Evolutionary conservation across 2,329 filamentous ascomycete species (phyloP).

Genomic region (Paraconiothyrium brasiliense): DNA sequence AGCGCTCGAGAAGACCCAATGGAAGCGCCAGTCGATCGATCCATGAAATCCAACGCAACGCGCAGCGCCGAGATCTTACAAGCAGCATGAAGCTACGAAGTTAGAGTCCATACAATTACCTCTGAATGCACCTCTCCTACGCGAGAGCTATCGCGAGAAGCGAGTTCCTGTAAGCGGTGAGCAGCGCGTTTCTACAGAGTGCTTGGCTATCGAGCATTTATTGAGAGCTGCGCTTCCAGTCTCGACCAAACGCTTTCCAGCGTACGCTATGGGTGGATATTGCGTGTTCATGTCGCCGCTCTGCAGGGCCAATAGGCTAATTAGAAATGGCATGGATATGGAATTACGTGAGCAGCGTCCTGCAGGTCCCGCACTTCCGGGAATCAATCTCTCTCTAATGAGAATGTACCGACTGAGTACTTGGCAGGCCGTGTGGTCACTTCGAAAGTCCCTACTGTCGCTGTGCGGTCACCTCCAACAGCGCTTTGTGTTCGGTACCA

Average conservation of each 20-base stretch:
- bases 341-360: background rate
- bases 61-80: background rate
- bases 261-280: background rate
- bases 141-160: background rate
- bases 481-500: background rate
- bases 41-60: background rate
- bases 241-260: background rate
- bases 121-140: background rate
- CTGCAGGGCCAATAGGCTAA: conserved; percentile 13
- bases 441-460: background rate
- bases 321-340: background rate
- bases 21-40: background rate
- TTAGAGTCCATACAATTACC: background rate
- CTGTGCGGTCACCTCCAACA: background rate
- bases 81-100: background rate
- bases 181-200: background rate
- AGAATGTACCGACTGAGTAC: background rate
- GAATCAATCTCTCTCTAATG: background rate
- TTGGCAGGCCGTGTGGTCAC: background rate
- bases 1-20: background rate
- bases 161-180: conserved; percentile 2
- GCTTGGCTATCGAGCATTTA: conserved; percentile 9
- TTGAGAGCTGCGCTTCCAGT: background rate
- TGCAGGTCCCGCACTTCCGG: background rate
- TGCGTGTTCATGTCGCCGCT: background rate